These are phyloP conservation scores for Orbilia blumenaviensis DNA, from an alignment of 2,329 filamentous ascomycete species.

Conservation along the genomic window DNA sequence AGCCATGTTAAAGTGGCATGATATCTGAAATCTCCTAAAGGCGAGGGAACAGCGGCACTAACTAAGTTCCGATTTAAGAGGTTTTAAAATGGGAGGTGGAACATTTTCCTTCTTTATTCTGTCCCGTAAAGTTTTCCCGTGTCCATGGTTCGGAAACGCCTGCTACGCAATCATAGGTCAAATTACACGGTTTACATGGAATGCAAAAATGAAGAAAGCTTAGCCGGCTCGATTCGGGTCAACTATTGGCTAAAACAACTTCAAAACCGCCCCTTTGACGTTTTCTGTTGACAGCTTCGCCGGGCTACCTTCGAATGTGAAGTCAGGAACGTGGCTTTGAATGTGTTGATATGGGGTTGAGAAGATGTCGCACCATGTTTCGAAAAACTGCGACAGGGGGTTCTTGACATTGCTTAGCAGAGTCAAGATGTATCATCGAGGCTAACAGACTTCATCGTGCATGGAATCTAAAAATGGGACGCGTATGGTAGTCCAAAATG, in stretches of 20 bases:
- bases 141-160: conserved; percentile 1
- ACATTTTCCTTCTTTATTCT: conserved; percentile 12
- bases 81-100: conserved; percentile 21
- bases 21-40: conserved; percentile 27
- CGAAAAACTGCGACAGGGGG: conserved; percentile 3
- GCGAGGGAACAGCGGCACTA: conserved; percentile 1
- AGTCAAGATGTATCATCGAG: conserved; percentile 7
- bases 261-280: neutral
- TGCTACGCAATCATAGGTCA: neutral
- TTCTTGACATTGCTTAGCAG: conserved; percentile 4
- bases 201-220: conserved; percentile 12
- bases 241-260: conserved; percentile 1
- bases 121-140: neutral
- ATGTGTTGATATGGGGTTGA: conserved; percentile 10
- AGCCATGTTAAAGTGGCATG: conserved; percentile 10
- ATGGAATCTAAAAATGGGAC: neutral
- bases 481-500: no score
- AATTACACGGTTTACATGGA: neutral
- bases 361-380: conserved; percentile 11
- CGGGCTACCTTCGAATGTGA: neutral
- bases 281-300: neutral
- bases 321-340: neutral
- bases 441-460: neutral
- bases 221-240: conserved; percentile 14
- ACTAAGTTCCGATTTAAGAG: conserved; percentile 7